Percentiles rank a stretch among this genome's conserved stretches.
Evolutionary conservation across 768 basidiomycete genomes (phyloP).

Genomic region (Suillus cothurnatus): DNA sequence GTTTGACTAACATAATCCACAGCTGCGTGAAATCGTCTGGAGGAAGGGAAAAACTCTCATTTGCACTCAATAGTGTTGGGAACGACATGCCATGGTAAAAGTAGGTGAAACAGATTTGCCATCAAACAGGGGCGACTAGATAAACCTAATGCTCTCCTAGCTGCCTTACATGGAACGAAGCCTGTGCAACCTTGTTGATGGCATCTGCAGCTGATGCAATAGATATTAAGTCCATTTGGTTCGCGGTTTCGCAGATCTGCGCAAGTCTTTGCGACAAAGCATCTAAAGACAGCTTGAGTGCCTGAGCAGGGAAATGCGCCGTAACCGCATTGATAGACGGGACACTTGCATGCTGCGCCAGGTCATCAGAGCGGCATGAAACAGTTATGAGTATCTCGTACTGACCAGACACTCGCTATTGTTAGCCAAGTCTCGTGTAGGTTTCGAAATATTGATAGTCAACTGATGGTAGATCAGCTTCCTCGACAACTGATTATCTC

Average conservation of each 20-base stretch:
- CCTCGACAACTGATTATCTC: conserved; percentile 10
- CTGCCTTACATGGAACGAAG: conserved; percentile 60
- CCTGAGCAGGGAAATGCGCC: conserved; percentile 38
- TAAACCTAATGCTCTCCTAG: conserved; percentile 44
- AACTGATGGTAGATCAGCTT: conserved; percentile 19
- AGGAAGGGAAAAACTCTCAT: neutral
- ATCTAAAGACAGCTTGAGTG: conserved; percentile 56
- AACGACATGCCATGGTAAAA: neutral
- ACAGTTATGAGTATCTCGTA: neutral
- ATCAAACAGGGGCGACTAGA: neutral
- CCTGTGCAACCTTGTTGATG: conserved; percentile 64
- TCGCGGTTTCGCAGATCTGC: conserved; percentile 40
- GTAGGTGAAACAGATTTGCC: neutral
- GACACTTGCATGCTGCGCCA: conserved; percentile 19
- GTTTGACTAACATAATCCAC: neutral
- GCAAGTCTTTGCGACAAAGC: conserved; percentile 53
- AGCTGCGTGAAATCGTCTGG: neutral
- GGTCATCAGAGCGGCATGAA: conserved; percentile 9
- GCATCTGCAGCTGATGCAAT: conserved; percentile 68
- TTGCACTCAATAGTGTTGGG: neutral
- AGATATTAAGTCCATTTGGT: conserved; percentile 45
- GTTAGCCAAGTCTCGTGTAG: conserved; percentile 17
- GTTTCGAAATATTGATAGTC: conserved; percentile 20
- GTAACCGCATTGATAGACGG: conserved; percentile 15
- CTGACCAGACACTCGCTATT: conserved; percentile 20